Evolutionary conservation across 2,329 filamentous ascomycete species (phyloP).

Genomic region (Calonectria henricotiae): DNA sequence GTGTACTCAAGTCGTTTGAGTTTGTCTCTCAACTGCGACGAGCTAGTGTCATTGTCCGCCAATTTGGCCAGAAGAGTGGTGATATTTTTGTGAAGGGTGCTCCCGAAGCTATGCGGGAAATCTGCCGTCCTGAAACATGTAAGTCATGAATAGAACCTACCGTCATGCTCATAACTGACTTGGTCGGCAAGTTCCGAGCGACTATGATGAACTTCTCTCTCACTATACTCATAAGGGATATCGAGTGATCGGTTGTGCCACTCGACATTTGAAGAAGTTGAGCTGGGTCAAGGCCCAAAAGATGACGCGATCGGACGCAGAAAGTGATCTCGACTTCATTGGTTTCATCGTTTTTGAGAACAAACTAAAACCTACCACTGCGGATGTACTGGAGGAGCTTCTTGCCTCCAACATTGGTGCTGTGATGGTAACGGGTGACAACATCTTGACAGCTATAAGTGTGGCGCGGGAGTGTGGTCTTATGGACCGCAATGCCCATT

Average conservation of each 20-base stretch:
- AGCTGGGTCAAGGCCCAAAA: constrained; percentile 97
- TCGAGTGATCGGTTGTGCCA: constrained; percentile 95
- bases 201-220: constrained; percentile 91
- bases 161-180: constrained; percentile 37
- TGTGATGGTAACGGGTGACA: constrained; percentile 98
- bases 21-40: constrained; percentile 94
- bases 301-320: constrained; percentile 89
- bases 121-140: constrained; percentile 88
- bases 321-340: constrained; percentile 87
- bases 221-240: constrained; percentile 97
- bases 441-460: constrained; percentile 96
- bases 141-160: constrained; percentile 55
- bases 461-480: constrained; percentile 92
- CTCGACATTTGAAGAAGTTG: constrained; percentile 88
- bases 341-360: constrained; percentile 99
- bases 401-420: constrained; percentile 87
- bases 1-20: constrained; percentile 92
- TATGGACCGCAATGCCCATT: constrained; percentile 85
- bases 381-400: constrained; percentile 86
- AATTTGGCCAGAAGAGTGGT: constrained; percentile 87
- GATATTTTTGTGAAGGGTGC: constrained; percentile 97
- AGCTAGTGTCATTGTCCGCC: constrained; percentile 92
- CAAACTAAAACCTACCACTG: constrained; percentile 92
- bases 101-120: constrained; percentile 95
- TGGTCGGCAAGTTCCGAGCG: constrained; percentile 75